Evolutionary conservation across 1,284 basidiomycete genomes (phyloP), one percentile per base, ranked within the genome.

Genomic region (Sanguinoderma infundibulare): DNA sequence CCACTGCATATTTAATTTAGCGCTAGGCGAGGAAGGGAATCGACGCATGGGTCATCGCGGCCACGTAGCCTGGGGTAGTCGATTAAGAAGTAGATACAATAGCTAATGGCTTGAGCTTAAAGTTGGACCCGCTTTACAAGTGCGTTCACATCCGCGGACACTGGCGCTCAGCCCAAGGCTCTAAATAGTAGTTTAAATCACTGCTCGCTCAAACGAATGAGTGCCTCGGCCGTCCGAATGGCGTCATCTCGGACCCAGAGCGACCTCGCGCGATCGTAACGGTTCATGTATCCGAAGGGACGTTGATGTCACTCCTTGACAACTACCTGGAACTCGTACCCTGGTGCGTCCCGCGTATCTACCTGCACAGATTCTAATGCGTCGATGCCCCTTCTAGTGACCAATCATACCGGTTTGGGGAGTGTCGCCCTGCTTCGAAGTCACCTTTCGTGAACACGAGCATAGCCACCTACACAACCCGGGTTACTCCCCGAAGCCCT

Each of bases 391-490:
- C 22, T 28, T 49, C 2, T 26, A 49, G 46, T n/a, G 46, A 28
- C 28, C 46, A 49, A 8, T 8, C 20, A 20, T 28, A 57, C 38
- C 6, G 32, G 2, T 65, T 73, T 53, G 42, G 55, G 3, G 51
- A 67, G 9, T 69, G 69, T 65, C 59, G 60, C n/a, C 55, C 72
- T 17, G 69, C 10, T 73, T 73, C 66, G 69, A 70, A 49, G 69
- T 72, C 17, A 59, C 64, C 17, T 26, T 72, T 24, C 56, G 61
- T 35, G 56, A 68, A 22, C 56, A 59, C 38, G 64, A 67, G 7
- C 59, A 67, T 24, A 44, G 34, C 3, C 30, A 61, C 5, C 28
- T 66, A 2, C 63, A 66, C 55, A 59, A 65, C 26, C 50, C 52
- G 17, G 34, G 38, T 22, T 56, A 50, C 55, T 24, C 30, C 7